Conservation (phyloP, 768 basidiomycete species). For the Boletus reticuloceps region DNA sequence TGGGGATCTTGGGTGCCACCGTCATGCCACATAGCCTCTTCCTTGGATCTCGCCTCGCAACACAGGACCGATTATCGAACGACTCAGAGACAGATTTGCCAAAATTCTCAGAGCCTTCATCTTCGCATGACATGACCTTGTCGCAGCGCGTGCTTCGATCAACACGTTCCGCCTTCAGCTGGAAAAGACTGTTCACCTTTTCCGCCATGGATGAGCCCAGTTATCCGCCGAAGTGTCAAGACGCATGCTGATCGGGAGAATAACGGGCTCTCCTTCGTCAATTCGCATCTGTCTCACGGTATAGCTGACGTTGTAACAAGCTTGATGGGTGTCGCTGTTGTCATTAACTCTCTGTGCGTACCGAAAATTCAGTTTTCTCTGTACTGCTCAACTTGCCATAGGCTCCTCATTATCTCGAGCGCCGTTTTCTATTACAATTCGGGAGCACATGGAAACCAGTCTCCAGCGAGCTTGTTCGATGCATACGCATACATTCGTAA, state of each 20-base stretch:
- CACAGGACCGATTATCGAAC: slow-evolving; percentile 65
- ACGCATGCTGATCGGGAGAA: slow-evolving; percentile 57
- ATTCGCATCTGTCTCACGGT: slow-evolving; percentile 62
- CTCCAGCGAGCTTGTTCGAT: slow-evolving; percentile 77
- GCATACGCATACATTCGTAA: slow-evolving; percentile 73
- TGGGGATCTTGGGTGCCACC: slow-evolving; percentile 79
- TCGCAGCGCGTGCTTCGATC: slow-evolving; percentile 12
- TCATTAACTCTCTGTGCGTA: slow-evolving; percentile 80
- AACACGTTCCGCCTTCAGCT: slow-evolving; percentile 4
- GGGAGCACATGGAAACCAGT: slow-evolving; percentile 36
- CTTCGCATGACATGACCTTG: slow-evolving; percentile 20
- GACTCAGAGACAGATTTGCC: slow-evolving; percentile 18
- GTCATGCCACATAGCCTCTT: slow-evolving; percentile 95
- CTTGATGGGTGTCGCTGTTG: slow-evolving; percentile 79
- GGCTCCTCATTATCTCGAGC: slow-evolving; percentile 78
- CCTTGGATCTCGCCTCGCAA: slow-evolving; percentile 82
- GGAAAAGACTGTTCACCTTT: slow-evolving; percentile 24
- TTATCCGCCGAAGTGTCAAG: slow-evolving; percentile 30
- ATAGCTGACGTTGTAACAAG: slow-evolving; percentile 64
- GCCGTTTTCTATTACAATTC: slow-evolving; percentile 73
- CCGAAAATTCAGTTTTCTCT: not conserved
- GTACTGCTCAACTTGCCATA: slow-evolving; percentile 24
- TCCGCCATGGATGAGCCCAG: slow-evolving; percentile 19
- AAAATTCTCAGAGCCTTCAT: slow-evolving; percentile 1
- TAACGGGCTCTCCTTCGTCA: slow-evolving; percentile 52